Base-by-base conservation (phyloP, 768 basidiomycete species). In the Fomitopsis pulvina region DNA sequence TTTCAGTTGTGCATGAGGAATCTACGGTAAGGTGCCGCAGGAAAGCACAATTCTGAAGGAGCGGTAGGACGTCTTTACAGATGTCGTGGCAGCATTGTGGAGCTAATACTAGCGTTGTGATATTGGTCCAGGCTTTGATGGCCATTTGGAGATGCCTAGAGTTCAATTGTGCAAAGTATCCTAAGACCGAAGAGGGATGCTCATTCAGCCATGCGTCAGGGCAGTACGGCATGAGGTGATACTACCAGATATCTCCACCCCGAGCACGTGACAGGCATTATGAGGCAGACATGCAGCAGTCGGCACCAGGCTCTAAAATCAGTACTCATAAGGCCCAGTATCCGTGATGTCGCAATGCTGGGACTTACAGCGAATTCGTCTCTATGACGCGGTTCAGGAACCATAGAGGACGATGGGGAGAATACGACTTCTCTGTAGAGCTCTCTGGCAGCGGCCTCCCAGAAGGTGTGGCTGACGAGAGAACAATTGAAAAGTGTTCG, bases 371-470 rank as follows among this genome's bases (percentile, higher is more conserved):
- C 54, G 25, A 68, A 55, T 21, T 60, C 53, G 9, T 68, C 66
- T 54, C 64, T 66, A 54, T 64, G 50, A 12, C 39, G 67, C 52
- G 75, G 53, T 55, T 73, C 63, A 10, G 74, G 61, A 14, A 62
- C 58, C 20, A 52, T 59, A 28, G 47, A 56, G 39, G 66, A 66
- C 12, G 55, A 58, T 22, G 75, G 74, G 3, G 71, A 66, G 37
- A 77, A 57, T n/a, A 72, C 63, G 8, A 80, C 71, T 18, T 61
- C 60, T 14, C 60, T 57, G 52, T 81, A 81, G 0, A 83, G 69
- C 18, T 77, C 45, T 21, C 60, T 65, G 12, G 76, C 71, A 7
- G 77, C 72, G 8, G 67, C 71, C 29, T 57, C 54, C 54, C 71
- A 71, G 59, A 79, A 75, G n/a, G 68, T 66, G 47, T 63, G 64